Evolutionary conservation across 169 alveolate genomes (phyloP).

Genomic region (Theileria sp.): DNA sequence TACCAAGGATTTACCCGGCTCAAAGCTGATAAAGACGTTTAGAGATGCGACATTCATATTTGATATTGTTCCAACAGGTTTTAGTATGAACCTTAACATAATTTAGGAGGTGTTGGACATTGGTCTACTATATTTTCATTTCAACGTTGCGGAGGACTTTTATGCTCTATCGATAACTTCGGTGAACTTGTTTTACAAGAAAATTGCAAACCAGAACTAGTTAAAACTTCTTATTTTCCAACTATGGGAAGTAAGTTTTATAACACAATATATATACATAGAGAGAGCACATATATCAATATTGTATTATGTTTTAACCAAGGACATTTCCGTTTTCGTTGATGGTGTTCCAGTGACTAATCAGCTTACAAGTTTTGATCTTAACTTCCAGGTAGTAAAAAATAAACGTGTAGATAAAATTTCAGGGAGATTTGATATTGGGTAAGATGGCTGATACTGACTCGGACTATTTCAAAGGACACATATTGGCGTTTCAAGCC

Average conservation of each 20-base stretch:
- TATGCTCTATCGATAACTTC: conserved; percentile 71
- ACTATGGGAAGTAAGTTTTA: conserved; percentile 63
- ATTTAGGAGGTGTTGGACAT: conserved; percentile 44
- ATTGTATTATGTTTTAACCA: conserved; percentile 55
- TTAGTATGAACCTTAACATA: neutral
- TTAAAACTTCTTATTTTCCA: conserved; percentile 76
- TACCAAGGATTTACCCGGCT: conserved; percentile 68
- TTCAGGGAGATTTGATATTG: conserved; percentile 58
- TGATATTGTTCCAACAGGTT: conserved; percentile 66
- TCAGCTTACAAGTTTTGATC: conserved; percentile 58
- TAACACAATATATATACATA: conserved; percentile 25
- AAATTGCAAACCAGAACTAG: conserved; percentile 75
- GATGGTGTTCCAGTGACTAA: conserved; percentile 63
- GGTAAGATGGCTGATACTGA: conserved; percentile 70
- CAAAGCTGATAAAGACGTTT: conserved; percentile 65
- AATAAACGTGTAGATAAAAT: too few species aligned
- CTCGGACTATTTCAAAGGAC: conserved; percentile 74
- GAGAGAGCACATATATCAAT: conserved; percentile 54
- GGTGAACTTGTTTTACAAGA: conserved; percentile 80
- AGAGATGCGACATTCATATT: conserved; percentile 69
- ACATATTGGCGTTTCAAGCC: conserved; percentile 60
- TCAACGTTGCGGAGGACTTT: conserved; percentile 78
- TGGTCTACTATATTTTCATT: conserved; percentile 61
- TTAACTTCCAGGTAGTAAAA: conserved; percentile 57
- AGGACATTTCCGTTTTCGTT: conserved; percentile 60